These are phyloP conservation scores for Lichtheimia hyalospora DNA, from an alignment of 371 early-diverging fungal species.

Conservation along the genomic window DNA sequence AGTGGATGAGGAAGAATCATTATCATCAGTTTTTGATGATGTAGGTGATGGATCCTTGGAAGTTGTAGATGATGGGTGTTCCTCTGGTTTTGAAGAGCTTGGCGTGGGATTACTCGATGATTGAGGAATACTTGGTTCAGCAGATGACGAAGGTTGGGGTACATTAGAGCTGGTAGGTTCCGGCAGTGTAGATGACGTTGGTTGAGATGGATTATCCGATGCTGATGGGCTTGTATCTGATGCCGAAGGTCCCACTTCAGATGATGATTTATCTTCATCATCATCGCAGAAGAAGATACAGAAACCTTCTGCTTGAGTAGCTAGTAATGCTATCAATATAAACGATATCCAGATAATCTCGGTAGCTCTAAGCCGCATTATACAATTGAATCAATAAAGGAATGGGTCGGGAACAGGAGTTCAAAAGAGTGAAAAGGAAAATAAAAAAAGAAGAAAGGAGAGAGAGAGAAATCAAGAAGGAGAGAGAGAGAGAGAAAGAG, in stretches of 20 bases:
- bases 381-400: too few species aligned
- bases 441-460: constrained; percentile 2
- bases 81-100: background rate
- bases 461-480: constrained; percentile 6
- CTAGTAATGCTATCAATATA: constrained; percentile 9
- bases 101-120: background rate
- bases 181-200: background rate
- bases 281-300: constrained; percentile 8
- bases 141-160: background rate
- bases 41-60: constrained; percentile 2
- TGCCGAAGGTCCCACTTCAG: constrained; percentile 1
- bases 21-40: background rate
- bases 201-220: background rate
- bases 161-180: background rate
- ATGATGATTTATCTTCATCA: background rate
- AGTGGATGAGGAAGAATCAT: background rate
- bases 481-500: constrained; percentile 6
- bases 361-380: constrained; percentile 8
- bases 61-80: constrained; percentile 9
- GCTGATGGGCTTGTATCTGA: constrained; percentile 3
- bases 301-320: constrained; percentile 14
- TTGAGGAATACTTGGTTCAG: background rate
- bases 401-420: constrained; percentile 1
- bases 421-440: constrained; percentile 10
- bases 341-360: constrained; percentile 14